A percentile compares a stretch with the other conserved stretches of the same genome.
These are phyloP conservation scores for Wickerhamiella lipophila DNA, from an alignment of 805 yeast genomes.

Conservation along the genomic window DNA sequence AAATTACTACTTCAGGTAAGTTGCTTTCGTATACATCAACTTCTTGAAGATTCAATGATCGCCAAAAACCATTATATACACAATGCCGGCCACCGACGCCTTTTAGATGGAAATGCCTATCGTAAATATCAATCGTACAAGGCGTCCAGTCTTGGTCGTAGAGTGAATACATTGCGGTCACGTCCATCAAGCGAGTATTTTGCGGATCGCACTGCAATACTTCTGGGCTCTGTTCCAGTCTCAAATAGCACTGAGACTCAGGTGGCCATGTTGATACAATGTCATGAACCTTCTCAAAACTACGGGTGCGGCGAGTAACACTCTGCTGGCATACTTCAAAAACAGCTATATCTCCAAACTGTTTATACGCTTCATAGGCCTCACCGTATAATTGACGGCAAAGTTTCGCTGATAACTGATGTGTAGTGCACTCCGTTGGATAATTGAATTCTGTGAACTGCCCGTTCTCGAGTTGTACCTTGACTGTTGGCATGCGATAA, in stretches of 20 bases:
- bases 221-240: neutral
- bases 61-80: constrained; percentile 5
- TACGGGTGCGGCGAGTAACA: neutral
- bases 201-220: neutral
- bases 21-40: constrained; percentile 3
- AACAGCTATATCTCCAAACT: constrained; percentile 1
- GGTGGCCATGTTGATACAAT: constrained; percentile 7
- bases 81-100: neutral
- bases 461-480: neutral
- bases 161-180: neutral
- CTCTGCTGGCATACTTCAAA: constrained; percentile 6
- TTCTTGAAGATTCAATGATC: neutral
- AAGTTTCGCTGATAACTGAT: neutral
- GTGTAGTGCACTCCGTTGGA: neutral
- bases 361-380: constrained; percentile 5
- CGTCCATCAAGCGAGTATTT: neutral
- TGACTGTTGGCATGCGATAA: constrained; percentile 3
- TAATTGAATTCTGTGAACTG: neutral
- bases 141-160: constrained; percentile 3
- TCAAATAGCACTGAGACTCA: neutral
- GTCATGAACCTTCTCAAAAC: neutral
- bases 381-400: constrained; percentile 2
- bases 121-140: constrained; percentile 4
- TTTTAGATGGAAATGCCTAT: neutral
- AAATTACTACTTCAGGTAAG: neutral